phyloP scores from a whole-genome alignment of 129 eudicot species.

The Ambrosia artemisiifolia region DNA sequence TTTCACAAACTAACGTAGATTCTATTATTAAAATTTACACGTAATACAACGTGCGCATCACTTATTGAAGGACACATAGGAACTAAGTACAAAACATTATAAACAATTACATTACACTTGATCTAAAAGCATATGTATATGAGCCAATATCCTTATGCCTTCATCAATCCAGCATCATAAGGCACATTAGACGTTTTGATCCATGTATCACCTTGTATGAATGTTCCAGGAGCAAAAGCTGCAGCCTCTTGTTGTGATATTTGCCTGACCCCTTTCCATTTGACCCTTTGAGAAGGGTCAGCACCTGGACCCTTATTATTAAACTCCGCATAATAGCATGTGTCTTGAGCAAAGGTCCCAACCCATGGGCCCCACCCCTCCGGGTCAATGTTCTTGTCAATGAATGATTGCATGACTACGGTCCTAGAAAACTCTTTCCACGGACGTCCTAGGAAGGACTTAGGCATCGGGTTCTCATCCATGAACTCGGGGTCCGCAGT shows the following conservation, averaged over 20 bases:
- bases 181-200: conserved; percentile 45
- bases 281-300: conserved; percentile 30
- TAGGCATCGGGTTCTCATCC: conserved; percentile 22
- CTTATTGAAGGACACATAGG: conserved; percentile 10
- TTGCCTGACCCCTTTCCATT: conserved; percentile 48
- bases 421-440: conserved; percentile 51
- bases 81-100: background rate
- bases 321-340: conserved; percentile 46
- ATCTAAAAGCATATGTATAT: conserved; percentile 12
- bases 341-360: conserved; percentile 26
- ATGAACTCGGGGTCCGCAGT: conserved; percentile 27
- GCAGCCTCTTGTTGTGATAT: conserved; percentile 16
- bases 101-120: background rate
- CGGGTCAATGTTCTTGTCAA: conserved; percentile 40
- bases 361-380: conserved; percentile 61
- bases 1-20: background rate
- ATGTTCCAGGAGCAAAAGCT: conserved; percentile 32
- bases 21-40: conserved; percentile 5
- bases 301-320: conserved; percentile 60
- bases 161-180: conserved; percentile 44
- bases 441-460: conserved; percentile 47
- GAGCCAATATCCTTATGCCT: conserved; percentile 3
- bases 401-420: conserved; percentile 36
- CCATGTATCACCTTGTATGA: conserved; percentile 53
- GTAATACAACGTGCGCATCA: background rate